Conservation (phyloP, 2,329 filamentous ascomycete species). For the Colletotrichum gloeosporioides region DNA sequence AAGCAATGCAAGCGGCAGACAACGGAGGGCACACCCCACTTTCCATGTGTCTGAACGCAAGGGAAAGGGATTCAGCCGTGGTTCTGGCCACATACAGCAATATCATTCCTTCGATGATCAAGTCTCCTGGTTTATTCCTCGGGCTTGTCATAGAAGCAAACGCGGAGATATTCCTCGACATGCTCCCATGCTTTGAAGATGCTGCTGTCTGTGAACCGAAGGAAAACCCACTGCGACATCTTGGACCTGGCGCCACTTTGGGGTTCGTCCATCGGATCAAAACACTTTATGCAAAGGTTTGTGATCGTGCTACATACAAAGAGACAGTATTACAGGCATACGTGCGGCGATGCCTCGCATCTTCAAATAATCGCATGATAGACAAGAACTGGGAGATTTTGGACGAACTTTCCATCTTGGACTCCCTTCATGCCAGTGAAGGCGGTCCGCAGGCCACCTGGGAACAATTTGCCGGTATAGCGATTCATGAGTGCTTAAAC, state of each 20-base stretch:
- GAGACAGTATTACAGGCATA: neutral
- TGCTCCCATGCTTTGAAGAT: neutral
- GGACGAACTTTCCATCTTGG: rapidly evolving
- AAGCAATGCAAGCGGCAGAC: no score
- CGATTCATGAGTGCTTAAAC: no score
- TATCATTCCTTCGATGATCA: no score
- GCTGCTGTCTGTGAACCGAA: neutral
- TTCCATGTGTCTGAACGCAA: no score
- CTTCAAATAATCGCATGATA: no score
- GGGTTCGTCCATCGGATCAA: neutral
- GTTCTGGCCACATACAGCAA: no score
- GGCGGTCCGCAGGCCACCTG: no score
- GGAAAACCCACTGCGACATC: neutral
- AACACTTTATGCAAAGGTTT: neutral
- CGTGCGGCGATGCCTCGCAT: neutral
- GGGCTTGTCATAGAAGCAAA: neutral
- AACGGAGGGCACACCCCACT: no score
- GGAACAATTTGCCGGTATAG: no score
- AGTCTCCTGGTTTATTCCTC: neutral
- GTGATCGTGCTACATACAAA: no score
- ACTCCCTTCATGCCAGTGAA: neutral
- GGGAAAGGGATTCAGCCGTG: no score
- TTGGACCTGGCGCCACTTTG: neutral
- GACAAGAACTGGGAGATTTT: no score
- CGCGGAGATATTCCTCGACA: neutral